Percentiles rank a stretch among this genome's conserved stretches.
Evolutionary conservation across 305 asterid genomes (phyloP).

Genomic region (Fraxinus platypoda): DNA sequence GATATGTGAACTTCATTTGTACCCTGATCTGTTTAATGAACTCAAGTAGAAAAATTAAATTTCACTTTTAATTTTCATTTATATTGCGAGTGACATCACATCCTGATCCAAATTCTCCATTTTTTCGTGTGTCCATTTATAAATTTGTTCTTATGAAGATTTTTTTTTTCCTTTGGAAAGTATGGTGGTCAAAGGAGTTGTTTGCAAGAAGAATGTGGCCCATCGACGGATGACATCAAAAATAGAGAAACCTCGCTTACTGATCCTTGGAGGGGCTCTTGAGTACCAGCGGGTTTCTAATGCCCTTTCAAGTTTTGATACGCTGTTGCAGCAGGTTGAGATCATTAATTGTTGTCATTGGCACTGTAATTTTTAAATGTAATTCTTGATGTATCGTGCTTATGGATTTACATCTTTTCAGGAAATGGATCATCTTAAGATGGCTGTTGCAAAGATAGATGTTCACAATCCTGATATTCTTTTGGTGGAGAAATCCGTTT

Average conservation of each 20-base stretch:
- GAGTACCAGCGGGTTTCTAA: constrained; percentile 94
- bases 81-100: neutral
- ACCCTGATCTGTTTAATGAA: constrained; percentile 2
- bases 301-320: constrained; percentile 90
- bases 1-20: neutral
- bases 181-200: constrained; percentile 84
- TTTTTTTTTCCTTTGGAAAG: constrained; percentile 40
- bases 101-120: constrained; percentile 9
- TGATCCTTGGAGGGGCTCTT: constrained; percentile 96
- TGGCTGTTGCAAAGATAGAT: constrained; percentile 95
- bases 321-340: constrained; percentile 91
- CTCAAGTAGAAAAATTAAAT: constrained; percentile 9
- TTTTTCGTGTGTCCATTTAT: constrained; percentile 8
- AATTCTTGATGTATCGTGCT: constrained; percentile 23
- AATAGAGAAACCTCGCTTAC: constrained; percentile 79
- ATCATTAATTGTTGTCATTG: constrained; percentile 22
- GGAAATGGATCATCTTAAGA: constrained; percentile 99
- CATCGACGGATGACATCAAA: constrained; percentile 92
- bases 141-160: constrained; percentile 25
- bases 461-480: constrained; percentile 86
- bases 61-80: neutral
- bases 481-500: constrained; percentile 97
- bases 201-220: constrained; percentile 93
- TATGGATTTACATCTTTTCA: constrained; percentile 32
- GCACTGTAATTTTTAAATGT: neutral